Evolutionary conservation across 208 protist species (phyloP).

Genomic region (Leishmania arabica): DNA sequence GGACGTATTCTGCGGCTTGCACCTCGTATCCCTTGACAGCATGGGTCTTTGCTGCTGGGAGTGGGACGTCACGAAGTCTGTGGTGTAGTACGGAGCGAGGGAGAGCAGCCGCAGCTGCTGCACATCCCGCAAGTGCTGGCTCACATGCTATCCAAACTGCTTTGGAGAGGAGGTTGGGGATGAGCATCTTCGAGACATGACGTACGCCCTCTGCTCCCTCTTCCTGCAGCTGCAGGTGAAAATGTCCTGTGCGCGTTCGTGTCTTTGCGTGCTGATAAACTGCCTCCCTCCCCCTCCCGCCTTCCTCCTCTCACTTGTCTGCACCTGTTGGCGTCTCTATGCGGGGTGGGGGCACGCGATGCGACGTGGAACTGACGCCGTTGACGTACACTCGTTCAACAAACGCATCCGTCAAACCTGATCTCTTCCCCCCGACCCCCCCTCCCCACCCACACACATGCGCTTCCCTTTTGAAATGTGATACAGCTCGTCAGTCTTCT

Average conservation of each 20-base stretch:
- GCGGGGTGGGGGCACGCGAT: background rate
- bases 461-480: background rate
- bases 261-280: background rate
- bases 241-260: background rate
- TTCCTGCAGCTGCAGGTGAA: background rate
- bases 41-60: background rate
- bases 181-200: background rate
- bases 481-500: background rate
- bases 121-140: background rate
- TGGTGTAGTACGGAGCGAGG: background rate
- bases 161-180: background rate
- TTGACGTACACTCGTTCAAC: background rate
- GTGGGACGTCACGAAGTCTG: background rate
- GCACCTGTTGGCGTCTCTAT: background rate
- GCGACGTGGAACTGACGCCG: background rate
- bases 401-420: background rate
- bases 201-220: background rate
- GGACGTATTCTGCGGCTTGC: background rate
- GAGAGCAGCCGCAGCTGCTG: background rate
- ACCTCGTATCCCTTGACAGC: background rate
- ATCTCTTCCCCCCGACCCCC: background rate
- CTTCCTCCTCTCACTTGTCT: background rate
- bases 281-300: background rate
- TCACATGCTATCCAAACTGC: background rate
- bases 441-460: background rate